Conservation (phyloP, 1,139 yeast genomes). For the Pichia inconspicua region DNA sequence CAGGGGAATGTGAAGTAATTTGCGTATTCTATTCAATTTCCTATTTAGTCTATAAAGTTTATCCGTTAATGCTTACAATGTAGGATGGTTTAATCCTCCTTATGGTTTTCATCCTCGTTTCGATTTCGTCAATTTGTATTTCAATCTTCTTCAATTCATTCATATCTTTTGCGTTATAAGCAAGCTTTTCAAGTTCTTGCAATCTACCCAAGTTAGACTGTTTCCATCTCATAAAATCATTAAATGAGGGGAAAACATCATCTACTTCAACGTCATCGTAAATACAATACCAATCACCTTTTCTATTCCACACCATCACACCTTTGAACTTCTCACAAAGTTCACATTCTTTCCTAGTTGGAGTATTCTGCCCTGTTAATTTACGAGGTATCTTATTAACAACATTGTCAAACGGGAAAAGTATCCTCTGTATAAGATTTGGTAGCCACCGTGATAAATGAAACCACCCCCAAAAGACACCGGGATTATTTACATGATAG, state of each 20-base stretch:
- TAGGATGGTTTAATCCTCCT: slow-evolving; percentile 9
- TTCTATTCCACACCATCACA: slow-evolving; percentile 28
- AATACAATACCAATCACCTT: slow-evolving; percentile 33
- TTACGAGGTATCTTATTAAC: slow-evolving; percentile 15
- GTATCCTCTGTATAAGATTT: slow-evolving; percentile 21
- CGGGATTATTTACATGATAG: slow-evolving; percentile 28
- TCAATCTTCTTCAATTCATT: slow-evolving; percentile 14
- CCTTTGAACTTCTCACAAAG: slow-evolving; percentile 28
- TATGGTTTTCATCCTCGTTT: slow-evolving; percentile 6
- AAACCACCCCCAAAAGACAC: slow-evolving; percentile 27
- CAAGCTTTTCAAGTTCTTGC: slow-evolving; percentile 15
- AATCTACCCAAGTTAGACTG: slow-evolving; percentile 10
- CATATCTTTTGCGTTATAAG: slow-evolving; percentile 13
- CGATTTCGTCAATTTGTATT: slow-evolving; percentile 7
- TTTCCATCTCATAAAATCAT: slow-evolving; percentile 22
- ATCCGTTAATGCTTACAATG: slow-evolving; percentile 19
- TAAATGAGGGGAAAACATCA: slow-evolving; percentile 19
- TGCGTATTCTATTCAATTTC: background rate
- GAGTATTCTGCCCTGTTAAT: slow-evolving; percentile 31
- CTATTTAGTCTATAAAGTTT: background rate
- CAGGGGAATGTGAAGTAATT: background rate
- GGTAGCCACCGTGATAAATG: slow-evolving; percentile 35
- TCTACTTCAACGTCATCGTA: slow-evolving; percentile 19
- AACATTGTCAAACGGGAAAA: slow-evolving; percentile 29
- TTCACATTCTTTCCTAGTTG: slow-evolving; percentile 30